Percentiles rank a stretch among this genome's conserved stretches.
Conservation (phyloP, 176 grass and related monocot genomes). For the Musa acuminata region DNA sequence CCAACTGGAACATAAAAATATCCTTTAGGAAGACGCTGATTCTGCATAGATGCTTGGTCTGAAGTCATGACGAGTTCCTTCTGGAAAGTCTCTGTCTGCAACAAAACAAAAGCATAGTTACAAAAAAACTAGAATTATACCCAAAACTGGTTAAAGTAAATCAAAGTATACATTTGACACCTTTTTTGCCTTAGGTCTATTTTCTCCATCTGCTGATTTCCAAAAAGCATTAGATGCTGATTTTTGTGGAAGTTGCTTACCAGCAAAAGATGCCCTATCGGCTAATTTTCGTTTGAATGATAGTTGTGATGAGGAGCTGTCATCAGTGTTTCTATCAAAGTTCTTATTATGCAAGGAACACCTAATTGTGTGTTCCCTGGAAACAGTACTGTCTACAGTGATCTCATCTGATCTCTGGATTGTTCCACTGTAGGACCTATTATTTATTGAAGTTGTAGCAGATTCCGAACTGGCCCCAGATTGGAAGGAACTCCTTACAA, state of each 20-base stretch:
- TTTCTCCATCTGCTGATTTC: conserved; percentile 55
- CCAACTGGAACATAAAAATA: conserved; percentile 83
- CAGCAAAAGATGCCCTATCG: conserved; percentile 61
- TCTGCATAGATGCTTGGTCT: conserved; percentile 82
- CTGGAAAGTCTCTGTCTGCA: conserved; percentile 54
- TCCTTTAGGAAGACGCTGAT: conserved; percentile 83
- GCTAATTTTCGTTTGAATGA: conserved; percentile 71
- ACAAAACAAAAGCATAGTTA: conserved; percentile 19
- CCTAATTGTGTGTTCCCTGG: conserved; percentile 55
- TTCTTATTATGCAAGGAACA: conserved; percentile 60
- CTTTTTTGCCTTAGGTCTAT: conserved; percentile 57
- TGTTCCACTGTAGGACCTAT: conserved; percentile 75
- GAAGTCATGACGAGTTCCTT: conserved; percentile 94
- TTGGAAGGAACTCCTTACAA: conserved; percentile 33
- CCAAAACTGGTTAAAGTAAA: neutral
- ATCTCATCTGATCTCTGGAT: conserved; percentile 89
- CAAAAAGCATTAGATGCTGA: conserved; percentile 24
- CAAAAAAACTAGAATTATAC: conserved; percentile 17
- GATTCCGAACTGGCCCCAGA: conserved; percentile 85
- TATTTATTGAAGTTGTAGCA: conserved; percentile 96
- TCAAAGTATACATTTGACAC: conserved; percentile 25
- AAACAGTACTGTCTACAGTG: conserved; percentile 84
- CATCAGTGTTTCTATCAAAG: conserved; percentile 54
- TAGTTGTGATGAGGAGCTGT: conserved; percentile 59
- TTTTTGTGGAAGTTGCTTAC: conserved; percentile 67